phyloP scores from a whole-genome alignment of 495 filamentous ascomycete species.

The Sordaria brevicollis region DNA sequence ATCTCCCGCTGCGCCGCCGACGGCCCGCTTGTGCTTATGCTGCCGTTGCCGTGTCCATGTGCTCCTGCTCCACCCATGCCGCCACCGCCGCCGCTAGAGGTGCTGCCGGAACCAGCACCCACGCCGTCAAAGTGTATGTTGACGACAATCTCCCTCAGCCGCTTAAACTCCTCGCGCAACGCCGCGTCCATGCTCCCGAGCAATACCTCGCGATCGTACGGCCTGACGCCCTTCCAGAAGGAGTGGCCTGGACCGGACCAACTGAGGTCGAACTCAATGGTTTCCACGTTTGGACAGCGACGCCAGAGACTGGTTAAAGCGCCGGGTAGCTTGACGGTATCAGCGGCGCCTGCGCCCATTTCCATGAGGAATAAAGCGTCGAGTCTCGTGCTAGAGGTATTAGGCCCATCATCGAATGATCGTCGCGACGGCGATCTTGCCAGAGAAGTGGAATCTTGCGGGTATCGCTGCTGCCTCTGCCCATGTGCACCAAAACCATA shows the following conservation, averaged over 20 bases:
- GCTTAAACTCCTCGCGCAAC: background rate
- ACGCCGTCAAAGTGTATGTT: background rate
- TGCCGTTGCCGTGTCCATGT: too few species aligned
- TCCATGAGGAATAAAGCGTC: background rate
- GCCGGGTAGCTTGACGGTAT: too few species aligned
- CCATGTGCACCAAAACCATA: background rate
- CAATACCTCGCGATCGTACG: background rate
- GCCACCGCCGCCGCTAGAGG: too few species aligned
- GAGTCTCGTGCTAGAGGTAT: background rate
- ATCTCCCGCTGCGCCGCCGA: background rate
- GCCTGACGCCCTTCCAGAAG: background rate
- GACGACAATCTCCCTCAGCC: background rate
- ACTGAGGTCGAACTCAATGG: background rate
- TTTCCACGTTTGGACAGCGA: conserved; percentile 2
- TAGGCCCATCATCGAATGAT: background rate
- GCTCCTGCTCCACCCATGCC: too few species aligned
- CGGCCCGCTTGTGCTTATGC: too few species aligned
- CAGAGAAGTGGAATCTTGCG: too few species aligned
- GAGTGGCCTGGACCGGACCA: background rate
- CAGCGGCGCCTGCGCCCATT: too few species aligned
- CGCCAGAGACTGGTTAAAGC: background rate
- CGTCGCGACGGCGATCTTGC: background rate
- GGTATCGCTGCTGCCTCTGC: background rate
- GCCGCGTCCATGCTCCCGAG: background rate
- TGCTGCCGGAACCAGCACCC: too few species aligned